Conservation (phyloP, 1,284 basidiomycete genomes). For the Ustilago esculenta region DNA sequence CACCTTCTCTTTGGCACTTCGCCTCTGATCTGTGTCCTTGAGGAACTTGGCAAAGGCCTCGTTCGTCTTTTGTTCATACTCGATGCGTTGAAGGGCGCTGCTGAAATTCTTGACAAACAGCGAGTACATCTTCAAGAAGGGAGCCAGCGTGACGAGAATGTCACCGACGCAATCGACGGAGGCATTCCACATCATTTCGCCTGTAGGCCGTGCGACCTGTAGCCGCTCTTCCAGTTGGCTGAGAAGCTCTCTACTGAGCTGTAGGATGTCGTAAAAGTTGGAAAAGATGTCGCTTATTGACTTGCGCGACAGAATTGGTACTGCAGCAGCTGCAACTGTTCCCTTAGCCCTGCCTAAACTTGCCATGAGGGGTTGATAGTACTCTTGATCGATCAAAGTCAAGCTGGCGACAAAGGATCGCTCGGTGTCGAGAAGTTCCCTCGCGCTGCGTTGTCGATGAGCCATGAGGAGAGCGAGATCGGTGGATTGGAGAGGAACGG, state of each 20-base stretch:
- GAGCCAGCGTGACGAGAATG: constrained; percentile 63
- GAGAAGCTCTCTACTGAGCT: constrained; percentile 82
- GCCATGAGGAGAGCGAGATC: constrained; percentile 27
- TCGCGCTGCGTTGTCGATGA: constrained; percentile 39
- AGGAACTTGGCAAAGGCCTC: constrained; percentile 59
- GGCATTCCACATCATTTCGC: constrained; percentile 51
- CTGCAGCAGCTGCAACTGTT: constrained; percentile 75
- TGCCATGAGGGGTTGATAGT: constrained; percentile 59
- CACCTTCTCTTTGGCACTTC: constrained; percentile 26
- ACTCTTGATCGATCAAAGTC: constrained; percentile 53
- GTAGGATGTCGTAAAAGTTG: constrained; percentile 91
- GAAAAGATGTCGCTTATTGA: constrained; percentile 81
- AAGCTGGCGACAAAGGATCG: constrained; percentile 58
- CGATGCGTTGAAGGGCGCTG: constrained; percentile 60
- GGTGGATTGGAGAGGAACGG: constrained; percentile 14
- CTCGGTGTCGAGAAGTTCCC: constrained; percentile 64
- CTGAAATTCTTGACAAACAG: constrained; percentile 66
- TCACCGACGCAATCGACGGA: constrained; percentile 57
- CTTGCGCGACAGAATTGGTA: constrained; percentile 76
- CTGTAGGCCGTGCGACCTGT: constrained; percentile 68
- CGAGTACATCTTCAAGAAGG: constrained; percentile 66
- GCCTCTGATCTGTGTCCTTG: constrained; percentile 50
- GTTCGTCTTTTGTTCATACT: constrained; percentile 56
- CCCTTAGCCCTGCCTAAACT: constrained; percentile 30
- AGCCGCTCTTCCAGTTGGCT: constrained; percentile 70